These are phyloP conservation scores for Cyberlindnera maclurae DNA, from an alignment of 805 yeast species.

Conservation along the genomic window DNA sequence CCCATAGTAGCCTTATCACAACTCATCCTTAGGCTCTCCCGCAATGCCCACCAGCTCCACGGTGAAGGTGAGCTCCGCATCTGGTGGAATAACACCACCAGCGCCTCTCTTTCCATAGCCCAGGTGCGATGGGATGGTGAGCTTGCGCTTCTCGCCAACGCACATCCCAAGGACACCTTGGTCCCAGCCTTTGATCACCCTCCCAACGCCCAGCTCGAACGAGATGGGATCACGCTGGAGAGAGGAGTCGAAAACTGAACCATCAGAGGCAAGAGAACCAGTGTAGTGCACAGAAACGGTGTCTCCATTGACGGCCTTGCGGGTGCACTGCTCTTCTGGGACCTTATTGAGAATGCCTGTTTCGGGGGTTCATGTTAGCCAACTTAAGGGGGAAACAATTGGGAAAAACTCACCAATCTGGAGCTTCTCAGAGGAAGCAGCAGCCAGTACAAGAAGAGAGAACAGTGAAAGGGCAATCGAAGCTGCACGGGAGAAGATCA, in stretches of 20 bases:
- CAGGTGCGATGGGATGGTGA: slow-evolving; percentile 70
- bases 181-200: slow-evolving; percentile 89
- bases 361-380: too few species aligned
- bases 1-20: slow-evolving; percentile 2
- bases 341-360: slow-evolving; percentile 41
- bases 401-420: not conserved
- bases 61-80: slow-evolving; percentile 62
- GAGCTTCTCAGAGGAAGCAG: not conserved
- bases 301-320: slow-evolving; percentile 61
- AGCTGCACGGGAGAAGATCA: not conserved
- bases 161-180: slow-evolving; percentile 74
- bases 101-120: slow-evolving; percentile 77
- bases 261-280: slow-evolving; percentile 57
- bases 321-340: slow-evolving; percentile 45
- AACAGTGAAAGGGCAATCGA: not conserved
- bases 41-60: slow-evolving; percentile 57
- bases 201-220: slow-evolving; percentile 71
- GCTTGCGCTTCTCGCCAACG: slow-evolving; percentile 75
- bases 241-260: slow-evolving; percentile 72
- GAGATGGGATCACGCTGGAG: slow-evolving; percentile 55
- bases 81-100: slow-evolving; percentile 72
- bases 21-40: slow-evolving; percentile 25
- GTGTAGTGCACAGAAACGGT: slow-evolving; percentile 68
- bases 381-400: not conserved
- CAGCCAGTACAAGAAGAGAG: not conserved